These are phyloP conservation scores for Lolium multiflorum DNA, from an alignment of 176 grass and related monocot species.

Conservation along the genomic window DNA sequence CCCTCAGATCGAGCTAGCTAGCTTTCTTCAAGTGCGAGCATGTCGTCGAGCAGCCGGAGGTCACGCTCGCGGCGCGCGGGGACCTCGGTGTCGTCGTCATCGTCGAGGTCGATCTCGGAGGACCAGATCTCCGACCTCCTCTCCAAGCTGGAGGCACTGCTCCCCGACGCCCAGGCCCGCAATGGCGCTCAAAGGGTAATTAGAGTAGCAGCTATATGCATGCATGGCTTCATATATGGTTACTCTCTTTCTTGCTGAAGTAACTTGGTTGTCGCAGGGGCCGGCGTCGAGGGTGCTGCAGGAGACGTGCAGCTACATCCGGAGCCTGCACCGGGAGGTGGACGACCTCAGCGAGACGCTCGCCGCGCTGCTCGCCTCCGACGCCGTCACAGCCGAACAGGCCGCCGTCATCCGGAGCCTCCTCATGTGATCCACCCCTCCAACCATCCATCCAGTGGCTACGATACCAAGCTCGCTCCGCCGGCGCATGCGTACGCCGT, in stretches of 20 bases:
- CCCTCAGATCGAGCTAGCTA: neutral
- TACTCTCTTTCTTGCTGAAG: too few relatives aligned
- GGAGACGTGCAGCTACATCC: constrained; percentile 89
- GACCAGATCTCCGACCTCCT: constrained; percentile 81
- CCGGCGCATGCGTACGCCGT: too few relatives aligned
- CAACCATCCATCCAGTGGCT: too few relatives aligned
- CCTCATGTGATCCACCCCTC: constrained; percentile 54
- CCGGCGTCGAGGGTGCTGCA: constrained; percentile 69
- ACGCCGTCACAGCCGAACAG: constrained; percentile 65
- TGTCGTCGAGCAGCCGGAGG: constrained; percentile 79
- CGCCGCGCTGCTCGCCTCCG: constrained; percentile 61
- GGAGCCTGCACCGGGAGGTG: constrained; percentile 79
- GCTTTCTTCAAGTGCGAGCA: neutral
- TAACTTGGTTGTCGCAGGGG: constrained; percentile 40
- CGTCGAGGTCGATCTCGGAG: constrained; percentile 58
- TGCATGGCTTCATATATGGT: neutral
- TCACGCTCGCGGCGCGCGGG: constrained; percentile 58
- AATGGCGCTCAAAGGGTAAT: constrained; percentile 63
- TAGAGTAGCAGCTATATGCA: too few relatives aligned
- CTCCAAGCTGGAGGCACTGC: constrained; percentile 75
- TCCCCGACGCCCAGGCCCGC: constrained; percentile 61
- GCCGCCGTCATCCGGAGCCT: constrained; percentile 78
- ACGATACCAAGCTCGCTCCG: too few relatives aligned
- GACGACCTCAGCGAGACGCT: constrained; percentile 79
- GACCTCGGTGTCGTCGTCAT: constrained; percentile 45